A percentile compares a stretch with the other conserved stretches of the same genome.
These are phyloP conservation scores for Dactylellina haptotyla DNA, from an alignment of 2,329 filamentous ascomycete species.

Conservation along the genomic window DNA sequence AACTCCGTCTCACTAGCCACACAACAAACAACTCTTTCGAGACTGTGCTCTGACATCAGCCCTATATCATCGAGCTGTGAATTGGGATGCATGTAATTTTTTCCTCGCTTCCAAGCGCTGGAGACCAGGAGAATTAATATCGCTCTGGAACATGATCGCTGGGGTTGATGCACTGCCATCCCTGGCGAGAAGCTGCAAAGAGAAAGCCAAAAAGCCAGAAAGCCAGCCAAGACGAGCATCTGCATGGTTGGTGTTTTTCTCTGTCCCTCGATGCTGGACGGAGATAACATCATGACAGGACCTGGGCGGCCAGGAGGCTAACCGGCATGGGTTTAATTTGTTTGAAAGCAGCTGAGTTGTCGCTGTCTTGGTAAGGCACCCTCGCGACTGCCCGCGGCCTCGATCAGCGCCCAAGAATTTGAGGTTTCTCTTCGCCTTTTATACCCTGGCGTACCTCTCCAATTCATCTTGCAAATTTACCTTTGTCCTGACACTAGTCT, in stretches of 20 bases:
- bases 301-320: too few relatives aligned
- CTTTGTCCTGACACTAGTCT: not conserved
- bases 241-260: not conserved
- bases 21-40: not conserved
- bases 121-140: conserved; percentile 8
- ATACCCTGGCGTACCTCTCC: conserved; percentile 35
- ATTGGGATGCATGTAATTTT: conserved; percentile 5
- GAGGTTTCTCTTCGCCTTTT: conserved; percentile 22
- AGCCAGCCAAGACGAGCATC: not conserved
- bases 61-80: conserved; percentile 30
- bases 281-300: conserved; percentile 44
- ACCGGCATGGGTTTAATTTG: conserved; percentile 12
- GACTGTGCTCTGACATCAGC: conserved; percentile 32
- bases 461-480: not conserved
- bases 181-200: not conserved
- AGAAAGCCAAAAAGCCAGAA: not conserved
- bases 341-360: conserved; percentile 37
- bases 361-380: not conserved
- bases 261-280: conserved; percentile 16
- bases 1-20: conserved; percentile 34
- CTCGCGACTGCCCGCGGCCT: conserved; percentile 1
- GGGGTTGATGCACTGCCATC: conserved; percentile 3
- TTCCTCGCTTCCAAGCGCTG: conserved; percentile 29
- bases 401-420: conserved; percentile 1
- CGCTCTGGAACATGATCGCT: not conserved